phyloP scores from a whole-genome alignment of 164 flowering plant species.

The Euptelea pleiosperma region DNA sequence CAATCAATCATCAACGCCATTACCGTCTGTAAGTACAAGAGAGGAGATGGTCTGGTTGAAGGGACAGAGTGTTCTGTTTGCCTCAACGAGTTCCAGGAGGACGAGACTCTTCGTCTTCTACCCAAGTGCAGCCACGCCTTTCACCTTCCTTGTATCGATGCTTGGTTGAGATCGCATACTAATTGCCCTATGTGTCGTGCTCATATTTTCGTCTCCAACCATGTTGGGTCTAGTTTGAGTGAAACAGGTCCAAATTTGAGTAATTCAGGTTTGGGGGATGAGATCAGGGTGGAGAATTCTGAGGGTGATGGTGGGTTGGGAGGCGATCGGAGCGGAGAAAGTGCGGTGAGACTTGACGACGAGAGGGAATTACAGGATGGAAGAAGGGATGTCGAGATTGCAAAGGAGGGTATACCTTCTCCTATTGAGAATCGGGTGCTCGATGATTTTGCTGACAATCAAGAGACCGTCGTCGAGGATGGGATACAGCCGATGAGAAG shows the following conservation, averaged over 20 bases:
- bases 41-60: slow-evolving; percentile 43
- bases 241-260: slow-evolving; percentile 9
- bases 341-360: slow-evolving; percentile 20
- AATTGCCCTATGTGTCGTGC: slow-evolving; percentile 74
- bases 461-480: slow-evolving; percentile 15
- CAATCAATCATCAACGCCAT: slow-evolving; percentile 42
- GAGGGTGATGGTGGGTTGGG: slow-evolving; percentile 18
- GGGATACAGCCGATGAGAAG: slow-evolving; percentile 36
- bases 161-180: slow-evolving; percentile 68
- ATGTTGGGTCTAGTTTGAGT: background rate
- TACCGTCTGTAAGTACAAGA: slow-evolving; percentile 34
- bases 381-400: slow-evolving; percentile 6
- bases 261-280: slow-evolving; percentile 7
- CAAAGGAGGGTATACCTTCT: slow-evolving; percentile 3
- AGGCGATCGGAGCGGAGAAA: background rate
- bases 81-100: slow-evolving; percentile 53
- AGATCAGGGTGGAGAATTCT: slow-evolving; percentile 23
- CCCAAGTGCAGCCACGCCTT: slow-evolving; percentile 81
- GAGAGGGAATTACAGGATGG: slow-evolving; percentile 12
- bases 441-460: slow-evolving; percentile 32
- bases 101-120: slow-evolving; percentile 48
- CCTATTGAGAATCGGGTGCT: slow-evolving; percentile 12
- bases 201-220: slow-evolving; percentile 23
- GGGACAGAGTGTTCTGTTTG: slow-evolving; percentile 72
- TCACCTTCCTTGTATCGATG: slow-evolving; percentile 67